Conservation (phyloP, 2,329 filamentous ascomycete genomes). For the Geosmithia morbida region DNA sequence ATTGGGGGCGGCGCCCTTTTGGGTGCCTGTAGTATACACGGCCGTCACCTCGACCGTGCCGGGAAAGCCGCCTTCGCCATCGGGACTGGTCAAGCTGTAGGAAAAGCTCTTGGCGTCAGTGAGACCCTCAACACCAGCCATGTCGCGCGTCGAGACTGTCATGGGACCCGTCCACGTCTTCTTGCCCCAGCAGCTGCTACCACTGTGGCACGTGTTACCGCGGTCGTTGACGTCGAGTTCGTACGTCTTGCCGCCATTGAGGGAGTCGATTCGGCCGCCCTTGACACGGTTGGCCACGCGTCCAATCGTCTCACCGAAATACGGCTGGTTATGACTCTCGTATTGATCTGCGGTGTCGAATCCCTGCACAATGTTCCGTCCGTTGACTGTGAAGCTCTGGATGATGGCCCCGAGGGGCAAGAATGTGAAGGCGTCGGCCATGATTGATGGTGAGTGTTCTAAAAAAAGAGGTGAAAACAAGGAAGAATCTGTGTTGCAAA, state of each 20-base stretch:
- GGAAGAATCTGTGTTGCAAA: no score
- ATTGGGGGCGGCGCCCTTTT: conserved; percentile 28
- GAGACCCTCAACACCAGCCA: conserved; percentile 34
- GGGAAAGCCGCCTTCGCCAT: conserved; percentile 84
- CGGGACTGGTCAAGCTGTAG: conserved; percentile 52
- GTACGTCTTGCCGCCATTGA: conserved; percentile 60
- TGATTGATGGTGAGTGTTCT: conserved; percentile 6
- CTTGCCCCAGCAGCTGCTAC: conserved; percentile 67
- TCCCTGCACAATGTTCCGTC: conserved; percentile 75
- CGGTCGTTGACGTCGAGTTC: conserved; percentile 62
- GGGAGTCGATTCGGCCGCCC: conserved; percentile 50
- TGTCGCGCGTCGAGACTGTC: conserved; percentile 33
- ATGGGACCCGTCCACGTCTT: conserved; percentile 60
- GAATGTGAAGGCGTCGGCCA: conserved; percentile 44
- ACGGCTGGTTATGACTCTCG: conserved; percentile 57
- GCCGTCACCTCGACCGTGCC: conserved; percentile 68
- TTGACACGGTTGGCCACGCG: conserved; percentile 70
- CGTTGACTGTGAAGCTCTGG: conserved; percentile 64
- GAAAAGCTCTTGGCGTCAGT: conserved; percentile 51
- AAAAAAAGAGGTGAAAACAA: no score
- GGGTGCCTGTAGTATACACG: conserved; percentile 63
- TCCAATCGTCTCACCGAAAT: conserved; percentile 90
- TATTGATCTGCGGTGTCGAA: conserved; percentile 70
- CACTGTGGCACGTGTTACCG: conserved; percentile 62
- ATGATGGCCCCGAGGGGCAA: conserved; percentile 67